A percentile compares a stretch with the other conserved stretches of the same genome.
Conservation (phyloP, 108 stramenopile species). For the Schizochytrium sp. region DNA sequence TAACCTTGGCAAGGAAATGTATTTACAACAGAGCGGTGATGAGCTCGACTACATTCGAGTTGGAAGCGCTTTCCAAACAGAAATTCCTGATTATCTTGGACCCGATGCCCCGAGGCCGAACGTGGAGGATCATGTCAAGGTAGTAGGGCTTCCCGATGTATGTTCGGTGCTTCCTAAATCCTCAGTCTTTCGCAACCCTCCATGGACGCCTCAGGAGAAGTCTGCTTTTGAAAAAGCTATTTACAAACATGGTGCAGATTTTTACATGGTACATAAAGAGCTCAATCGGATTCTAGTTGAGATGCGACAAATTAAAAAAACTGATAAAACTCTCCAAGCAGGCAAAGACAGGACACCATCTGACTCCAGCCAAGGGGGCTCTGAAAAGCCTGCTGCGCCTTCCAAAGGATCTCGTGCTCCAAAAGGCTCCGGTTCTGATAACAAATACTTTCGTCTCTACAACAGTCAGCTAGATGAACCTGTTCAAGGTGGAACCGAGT, state of each 20-base stretch:
- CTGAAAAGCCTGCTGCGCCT: neutral
- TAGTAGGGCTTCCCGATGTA: constrained; percentile 12
- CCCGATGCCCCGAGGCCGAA: neutral
- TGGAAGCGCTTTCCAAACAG: neutral
- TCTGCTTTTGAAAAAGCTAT: constrained; percentile 43
- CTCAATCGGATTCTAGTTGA: neutral
- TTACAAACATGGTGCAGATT: constrained; percentile 48
- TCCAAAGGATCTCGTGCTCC: constrained; percentile 9
- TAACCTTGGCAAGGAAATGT: neutral
- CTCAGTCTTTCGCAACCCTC: neutral
- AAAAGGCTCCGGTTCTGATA: neutral
- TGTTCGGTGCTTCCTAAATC: constrained; percentile 22
- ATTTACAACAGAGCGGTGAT: constrained; percentile 34
- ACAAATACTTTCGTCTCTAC: constrained; percentile 15
- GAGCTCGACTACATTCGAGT: constrained; percentile 47
- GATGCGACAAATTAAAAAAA: neutral
- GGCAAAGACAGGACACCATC: neutral
- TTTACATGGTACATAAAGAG: constrained; percentile 17
- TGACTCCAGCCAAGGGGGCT: neutral
- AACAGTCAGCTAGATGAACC: neutral
- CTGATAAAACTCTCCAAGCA: neutral
- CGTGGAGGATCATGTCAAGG: constrained; percentile 46
- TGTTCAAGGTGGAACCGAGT: neutral
- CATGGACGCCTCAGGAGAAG: neutral
- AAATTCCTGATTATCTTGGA: constrained; percentile 50